Evolutionary conservation across 331 rosid species (phyloP).

Genomic region (Cydonia oblonga): DNA sequence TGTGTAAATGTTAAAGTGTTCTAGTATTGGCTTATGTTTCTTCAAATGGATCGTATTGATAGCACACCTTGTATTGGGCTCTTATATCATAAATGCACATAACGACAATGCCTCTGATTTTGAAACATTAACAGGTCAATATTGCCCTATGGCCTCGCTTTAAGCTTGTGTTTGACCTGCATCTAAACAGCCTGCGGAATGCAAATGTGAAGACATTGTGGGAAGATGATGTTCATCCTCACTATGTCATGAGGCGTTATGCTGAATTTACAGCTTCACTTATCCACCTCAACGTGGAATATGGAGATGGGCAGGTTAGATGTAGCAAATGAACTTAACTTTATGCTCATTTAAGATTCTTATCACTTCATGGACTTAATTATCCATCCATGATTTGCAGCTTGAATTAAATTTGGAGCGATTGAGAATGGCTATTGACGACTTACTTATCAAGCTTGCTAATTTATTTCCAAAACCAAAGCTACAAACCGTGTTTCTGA

Average conservation of each 20-base stretch:
- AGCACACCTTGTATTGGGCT: not conserved
- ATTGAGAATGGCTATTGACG: constrained; percentile 92
- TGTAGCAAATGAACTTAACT: constrained; percentile 2
- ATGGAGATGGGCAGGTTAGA: constrained; percentile 92
- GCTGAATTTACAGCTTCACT: constrained; percentile 96
- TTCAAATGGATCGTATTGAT: not conserved
- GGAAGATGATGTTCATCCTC: constrained; percentile 99
- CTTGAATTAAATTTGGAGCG: constrained; percentile 82
- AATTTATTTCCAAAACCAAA: constrained; percentile 67
- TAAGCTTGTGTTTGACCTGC: constrained; percentile 96
- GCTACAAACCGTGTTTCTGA: constrained; percentile 77
- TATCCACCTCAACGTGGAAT: constrained; percentile 77
- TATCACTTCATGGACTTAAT: not conserved
- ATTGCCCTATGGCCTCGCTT: constrained; percentile 95
- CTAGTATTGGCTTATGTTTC: not conserved
- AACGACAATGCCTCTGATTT: constrained; percentile 14
- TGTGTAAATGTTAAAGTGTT: not conserved
- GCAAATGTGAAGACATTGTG: constrained; percentile 78
- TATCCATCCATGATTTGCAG: constrained; percentile 33
- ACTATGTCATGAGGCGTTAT: constrained; percentile 94
- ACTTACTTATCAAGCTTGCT: constrained; percentile 91
- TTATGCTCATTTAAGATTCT: not conserved
- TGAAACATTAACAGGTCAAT: constrained; percentile 49
- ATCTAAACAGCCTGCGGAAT: constrained; percentile 77
- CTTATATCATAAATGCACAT: not conserved